These are phyloP conservation scores for Cucumis cinereus DNA, from an alignment of 306 rosid genomes.

Conservation along the genomic window DNA sequence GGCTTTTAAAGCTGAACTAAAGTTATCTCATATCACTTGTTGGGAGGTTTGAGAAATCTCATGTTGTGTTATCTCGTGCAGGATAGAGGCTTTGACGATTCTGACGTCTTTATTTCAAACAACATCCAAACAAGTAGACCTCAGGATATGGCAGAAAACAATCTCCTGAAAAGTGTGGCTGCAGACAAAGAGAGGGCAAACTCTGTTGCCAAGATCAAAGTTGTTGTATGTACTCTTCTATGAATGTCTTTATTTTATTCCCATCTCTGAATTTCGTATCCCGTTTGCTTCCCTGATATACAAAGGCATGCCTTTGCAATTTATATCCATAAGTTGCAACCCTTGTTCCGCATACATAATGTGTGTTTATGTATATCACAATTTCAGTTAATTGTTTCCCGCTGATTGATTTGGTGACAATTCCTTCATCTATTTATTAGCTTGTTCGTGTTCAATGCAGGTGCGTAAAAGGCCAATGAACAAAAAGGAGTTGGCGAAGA, in stretches of 20 bases:
- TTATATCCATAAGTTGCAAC: neutral
- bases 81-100: conserved; percentile 70
- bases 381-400: neutral
- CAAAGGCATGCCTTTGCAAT: neutral
- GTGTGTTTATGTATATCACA: neutral
- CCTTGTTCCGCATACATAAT: neutral
- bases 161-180: conserved; percentile 50
- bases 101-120: conserved; percentile 51
- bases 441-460: conserved; percentile 30
- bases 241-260: neutral
- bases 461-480: conserved; percentile 96
- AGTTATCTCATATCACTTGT: conserved; percentile 14
- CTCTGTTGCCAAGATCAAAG: conserved; percentile 96
- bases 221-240: conserved; percentile 65
- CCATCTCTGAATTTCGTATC: neutral
- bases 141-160: conserved; percentile 58
- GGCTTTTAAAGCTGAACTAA: conserved; percentile 6
- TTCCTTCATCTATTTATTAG: neutral
- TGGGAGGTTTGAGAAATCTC: conserved; percentile 53
- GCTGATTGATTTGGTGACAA: neutral
- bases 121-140: conserved; percentile 50
- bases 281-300: neutral
- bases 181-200: conserved; percentile 79
- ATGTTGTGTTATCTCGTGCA: conserved; percentile 28
- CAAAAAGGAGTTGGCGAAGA: conserved; percentile 82